Evolutionary conservation across 2,329 filamentous ascomycete species (phyloP), one percentile per base, ranked within the genome.

Genomic region (Fusarium lateritium): DNA sequence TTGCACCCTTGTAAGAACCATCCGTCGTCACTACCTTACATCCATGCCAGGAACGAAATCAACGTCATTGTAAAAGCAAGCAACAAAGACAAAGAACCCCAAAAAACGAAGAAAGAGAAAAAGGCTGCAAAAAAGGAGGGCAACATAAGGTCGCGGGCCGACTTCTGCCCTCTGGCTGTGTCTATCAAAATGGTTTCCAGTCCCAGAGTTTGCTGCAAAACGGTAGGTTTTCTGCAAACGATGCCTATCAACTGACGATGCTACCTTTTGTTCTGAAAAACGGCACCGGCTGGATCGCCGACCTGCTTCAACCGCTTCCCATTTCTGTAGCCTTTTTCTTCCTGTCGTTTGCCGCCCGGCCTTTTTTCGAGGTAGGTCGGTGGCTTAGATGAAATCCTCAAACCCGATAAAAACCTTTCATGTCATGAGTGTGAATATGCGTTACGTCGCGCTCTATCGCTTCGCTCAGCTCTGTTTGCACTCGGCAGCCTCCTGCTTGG

Each of bases 401-500:
- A 70, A 69, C 52, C 68, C 55, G 50, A 65, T 53, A 55, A 62
- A 72, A 67, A 55, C 60, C 70, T 67, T 72, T 73, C 71, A 70
- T 75, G 60, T 73, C 69, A 73, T 74, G 59, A 73, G 57, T 62
- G 52, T 59, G 53, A 63, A 58, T 58, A 61, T 67, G 61, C 54
- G 49, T 54, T 51, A 43, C 69, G 63, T 68, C 43, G 58, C 49
- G 53, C 85, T 71, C 84, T 81, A 74, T 81, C 66, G 50, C 51
- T 61, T 56, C 67, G 64, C 83, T 86, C 89, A 97, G 84, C 93
- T 97, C 84, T 97, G 94, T 88, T 97, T 97, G 90, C 94, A 97
- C 85, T 97, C 94, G 73, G 94, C 93, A 73, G 94, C 91, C 83
- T 97, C 94, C 84, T 96, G 94, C 87, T 97, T 97, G 62, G 94